A percentile compares a stretch with the other conserved stretches of the same genome.
Evolutionary conservation across 257 asterid genomes (phyloP).

Genomic region (Capsicum baccatum): DNA sequence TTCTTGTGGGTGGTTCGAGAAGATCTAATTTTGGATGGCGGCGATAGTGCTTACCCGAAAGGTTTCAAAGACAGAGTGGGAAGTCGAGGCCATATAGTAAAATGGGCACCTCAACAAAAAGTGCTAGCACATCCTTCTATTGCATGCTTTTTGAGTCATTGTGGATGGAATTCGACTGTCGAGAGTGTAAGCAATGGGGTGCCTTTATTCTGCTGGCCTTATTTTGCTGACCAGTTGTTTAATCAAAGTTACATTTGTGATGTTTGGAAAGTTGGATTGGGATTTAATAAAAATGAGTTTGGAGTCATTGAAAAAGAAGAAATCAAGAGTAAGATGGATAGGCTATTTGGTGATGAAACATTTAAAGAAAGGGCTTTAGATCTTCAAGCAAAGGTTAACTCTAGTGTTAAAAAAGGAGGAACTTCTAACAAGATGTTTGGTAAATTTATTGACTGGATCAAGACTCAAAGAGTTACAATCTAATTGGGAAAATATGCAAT

Average conservation of each 20-base stretch:
- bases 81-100: slow-evolving; percentile 39
- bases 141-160: slow-evolving; percentile 61
- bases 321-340: slow-evolving; percentile 45
- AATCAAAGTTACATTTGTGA: slow-evolving; percentile 56
- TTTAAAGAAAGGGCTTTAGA: slow-evolving; percentile 41
- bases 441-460: slow-evolving; percentile 54
- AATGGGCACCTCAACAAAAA: slow-evolving; percentile 63
- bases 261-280: slow-evolving; percentile 49
- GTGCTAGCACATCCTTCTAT: slow-evolving; percentile 57
- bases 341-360: slow-evolving; percentile 34
- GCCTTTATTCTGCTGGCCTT: slow-evolving; percentile 70
- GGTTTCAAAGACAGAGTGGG: slow-evolving; percentile 51
- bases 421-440: slow-evolving; percentile 43
- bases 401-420: slow-evolving; percentile 42
- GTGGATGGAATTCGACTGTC: slow-evolving; percentile 68
- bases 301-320: slow-evolving; percentile 40
- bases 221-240: slow-evolving; percentile 56
- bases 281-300: slow-evolving; percentile 35
- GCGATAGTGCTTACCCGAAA: slow-evolving; percentile 38
- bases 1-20: slow-evolving; percentile 65
- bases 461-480: slow-evolving; percentile 22
- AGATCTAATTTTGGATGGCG: slow-evolving; percentile 29
- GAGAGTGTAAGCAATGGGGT: slow-evolving; percentile 58
- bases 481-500: not conserved
- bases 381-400: slow-evolving; percentile 39